phyloP scores from a whole-genome alignment of 495 filamentous ascomycete species.

The Podospora fimiseda region DNA sequence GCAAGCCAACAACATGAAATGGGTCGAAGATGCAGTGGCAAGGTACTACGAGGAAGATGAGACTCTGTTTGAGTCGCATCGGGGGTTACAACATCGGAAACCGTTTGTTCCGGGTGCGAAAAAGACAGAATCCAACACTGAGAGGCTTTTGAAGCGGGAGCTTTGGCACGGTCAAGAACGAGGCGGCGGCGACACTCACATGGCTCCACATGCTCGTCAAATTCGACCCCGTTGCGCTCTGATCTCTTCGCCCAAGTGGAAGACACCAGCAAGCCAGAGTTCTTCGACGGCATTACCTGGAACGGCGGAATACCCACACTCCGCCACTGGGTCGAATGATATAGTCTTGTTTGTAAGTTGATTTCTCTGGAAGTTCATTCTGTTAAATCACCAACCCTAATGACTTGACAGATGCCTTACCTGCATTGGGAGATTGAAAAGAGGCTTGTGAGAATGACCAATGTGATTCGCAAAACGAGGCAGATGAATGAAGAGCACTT shows the following conservation, averaged over 20 bases:
- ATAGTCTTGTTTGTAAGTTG: constrained; percentile 21
- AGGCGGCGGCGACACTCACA: constrained; percentile 15
- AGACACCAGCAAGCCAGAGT: not conserved
- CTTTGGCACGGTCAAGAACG: constrained; percentile 25
- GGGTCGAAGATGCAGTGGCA: constrained; percentile 22
- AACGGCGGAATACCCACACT: constrained; percentile 10
- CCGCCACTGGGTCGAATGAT: constrained; percentile 11
- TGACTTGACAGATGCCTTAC: constrained; percentile 15
- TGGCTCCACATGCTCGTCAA: constrained; percentile 22
- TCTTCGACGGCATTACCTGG: not conserved
- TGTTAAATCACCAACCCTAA: not conserved
- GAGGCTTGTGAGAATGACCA: constrained; percentile 22
- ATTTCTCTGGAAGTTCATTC: too few relatives aligned
- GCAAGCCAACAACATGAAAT: constrained; percentile 27
- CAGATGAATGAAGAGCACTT: constrained; percentile 14
- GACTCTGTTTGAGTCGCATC: constrained; percentile 10
- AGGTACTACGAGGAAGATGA: constrained; percentile 22
- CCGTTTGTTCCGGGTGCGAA: constrained; percentile 11
- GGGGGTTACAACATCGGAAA: constrained; percentile 9
- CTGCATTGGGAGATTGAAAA: constrained; percentile 26
- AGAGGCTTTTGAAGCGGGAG: constrained; percentile 21
- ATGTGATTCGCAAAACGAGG: constrained; percentile 17
- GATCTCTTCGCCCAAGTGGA: constrained; percentile 14
- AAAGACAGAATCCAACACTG: constrained; percentile 21
- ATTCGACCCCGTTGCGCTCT: constrained; percentile 23